phyloP scores from a whole-genome alignment of 768 basidiomycete genomes.

The Gyrodon lividus region DNA sequence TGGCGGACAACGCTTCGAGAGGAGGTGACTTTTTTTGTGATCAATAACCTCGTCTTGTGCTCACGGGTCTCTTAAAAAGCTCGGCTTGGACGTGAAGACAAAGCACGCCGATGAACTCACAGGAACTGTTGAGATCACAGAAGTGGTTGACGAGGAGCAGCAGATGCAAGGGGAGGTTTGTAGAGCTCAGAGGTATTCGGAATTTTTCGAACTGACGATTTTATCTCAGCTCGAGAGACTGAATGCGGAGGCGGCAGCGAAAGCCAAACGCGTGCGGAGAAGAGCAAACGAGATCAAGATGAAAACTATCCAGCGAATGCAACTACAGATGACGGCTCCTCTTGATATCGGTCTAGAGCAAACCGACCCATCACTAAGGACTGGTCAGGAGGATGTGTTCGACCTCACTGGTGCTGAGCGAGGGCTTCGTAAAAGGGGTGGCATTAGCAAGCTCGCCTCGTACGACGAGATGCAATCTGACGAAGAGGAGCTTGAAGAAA shows the following conservation, averaged over 20 bases:
- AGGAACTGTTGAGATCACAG: constrained; percentile 65
- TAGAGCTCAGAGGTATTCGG: background rate
- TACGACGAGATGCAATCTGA: constrained; percentile 46
- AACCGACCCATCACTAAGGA: constrained; percentile 65
- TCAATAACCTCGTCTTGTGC: background rate
- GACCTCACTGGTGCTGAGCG: constrained; percentile 69
- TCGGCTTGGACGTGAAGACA: constrained; percentile 81
- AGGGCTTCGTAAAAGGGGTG: constrained; percentile 40
- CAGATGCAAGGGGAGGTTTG: constrained; percentile 85
- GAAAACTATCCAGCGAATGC: constrained; percentile 90
- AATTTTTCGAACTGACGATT: constrained; percentile 6
- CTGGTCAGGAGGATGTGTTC: constrained; percentile 85
- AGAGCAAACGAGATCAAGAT: constrained; percentile 86
- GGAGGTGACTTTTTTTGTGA: constrained; percentile 53
- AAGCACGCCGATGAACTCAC: constrained; percentile 73
- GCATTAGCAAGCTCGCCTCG: constrained; percentile 36
- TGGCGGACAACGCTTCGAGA: constrained; percentile 88
- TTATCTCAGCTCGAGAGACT: constrained; percentile 71
- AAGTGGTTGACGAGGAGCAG: constrained; percentile 82
- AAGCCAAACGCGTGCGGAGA: constrained; percentile 77
- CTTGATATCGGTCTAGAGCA: constrained; percentile 92
- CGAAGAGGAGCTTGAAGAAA: constrained; percentile 36
- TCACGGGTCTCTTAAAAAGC: constrained; percentile 38
- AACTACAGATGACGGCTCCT: constrained; percentile 97
- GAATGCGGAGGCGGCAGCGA: constrained; percentile 71